phyloP scores from a whole-genome alignment of 2,329 filamentous ascomycete genomes.

The Aspergillus terreus region DNA sequence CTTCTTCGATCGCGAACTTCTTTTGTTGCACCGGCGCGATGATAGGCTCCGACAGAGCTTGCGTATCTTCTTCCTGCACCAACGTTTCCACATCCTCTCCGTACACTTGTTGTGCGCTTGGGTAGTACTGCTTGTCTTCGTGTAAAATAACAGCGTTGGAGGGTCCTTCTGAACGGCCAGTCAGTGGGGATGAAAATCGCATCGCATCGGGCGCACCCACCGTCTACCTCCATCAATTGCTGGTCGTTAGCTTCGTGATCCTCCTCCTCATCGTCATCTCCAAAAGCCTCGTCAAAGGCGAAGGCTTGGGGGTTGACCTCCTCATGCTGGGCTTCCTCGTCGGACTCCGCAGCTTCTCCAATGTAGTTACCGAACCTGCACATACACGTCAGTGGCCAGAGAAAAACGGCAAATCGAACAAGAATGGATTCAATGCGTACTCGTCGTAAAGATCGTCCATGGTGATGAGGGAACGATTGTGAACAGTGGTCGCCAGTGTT shows the following conservation, averaged over 20 bases:
- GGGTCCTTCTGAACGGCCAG: slow-evolving; percentile 63
- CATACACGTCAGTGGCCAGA: slow-evolving; percentile 10
- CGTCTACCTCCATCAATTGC: slow-evolving; percentile 91
- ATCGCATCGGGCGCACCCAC: slow-evolving; percentile 38
- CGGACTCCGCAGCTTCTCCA: slow-evolving; percentile 84
- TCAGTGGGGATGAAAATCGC: not conserved
- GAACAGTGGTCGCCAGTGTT: slow-evolving; percentile 9
- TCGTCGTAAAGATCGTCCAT: slow-evolving; percentile 99
- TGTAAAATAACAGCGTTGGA: slow-evolving; percentile 97
- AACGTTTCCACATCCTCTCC: slow-evolving; percentile 90
- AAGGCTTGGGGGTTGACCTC: slow-evolving; percentile 77
- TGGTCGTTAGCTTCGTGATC: slow-evolving; percentile 54
- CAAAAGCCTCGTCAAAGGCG: slow-evolving; percentile 67
- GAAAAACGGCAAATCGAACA: not conserved
- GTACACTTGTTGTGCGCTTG: slow-evolving; percentile 94
- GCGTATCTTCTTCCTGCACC: slow-evolving; percentile 95
- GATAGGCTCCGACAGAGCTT: slow-evolving; percentile 87
- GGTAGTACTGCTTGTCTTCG: slow-evolving; percentile 99
- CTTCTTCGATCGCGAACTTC: slow-evolving; percentile 92
- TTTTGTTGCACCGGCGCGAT: slow-evolving; percentile 90
- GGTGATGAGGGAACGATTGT: slow-evolving; percentile 22
- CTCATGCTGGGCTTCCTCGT: slow-evolving; percentile 75
- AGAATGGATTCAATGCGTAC: slow-evolving; percentile 44
- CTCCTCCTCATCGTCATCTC: slow-evolving; percentile 57
- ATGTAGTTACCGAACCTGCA: slow-evolving; percentile 95